Base-by-base conservation (phyloP, 768 basidiomycete species). In the Mycena belliarum region DNA sequence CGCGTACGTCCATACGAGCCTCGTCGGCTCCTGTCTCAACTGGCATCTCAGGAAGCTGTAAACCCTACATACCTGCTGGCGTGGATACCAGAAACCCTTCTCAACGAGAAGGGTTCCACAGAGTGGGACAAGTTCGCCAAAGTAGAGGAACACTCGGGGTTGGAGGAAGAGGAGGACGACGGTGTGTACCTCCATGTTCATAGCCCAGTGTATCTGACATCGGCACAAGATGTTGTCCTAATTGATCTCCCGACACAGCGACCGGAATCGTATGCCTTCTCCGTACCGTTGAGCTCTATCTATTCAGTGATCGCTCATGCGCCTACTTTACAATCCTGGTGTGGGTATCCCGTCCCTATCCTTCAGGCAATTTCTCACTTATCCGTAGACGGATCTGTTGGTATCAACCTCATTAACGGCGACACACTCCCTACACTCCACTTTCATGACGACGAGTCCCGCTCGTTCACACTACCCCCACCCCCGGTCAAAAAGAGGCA, bases 361-460 rank as follows among this genome's bases (percentile, higher is more conserved):
- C 26, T 51, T 41, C 59, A 66, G 59, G n/a, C n/a, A n/a, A n/a
- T n/a, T 66, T 68, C 57, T 57, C 42, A 8, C 49, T 53, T 26
- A 43, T 49, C 64, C 23, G 52, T 40, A 95, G 91, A 95, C 68
- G 95, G 95, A 6, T 89, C 90, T 20, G 82, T 95, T 60, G 91
- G 87, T 37, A 84, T 98, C 59, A 96, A 96, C 70, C 86, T 93
- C 55, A 91, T 88, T 62, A 91, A 86, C 63, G 89, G 90, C 28
- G 84, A 88, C 48, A 91, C 94, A 1, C 80, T 97, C 0, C 93
- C 95, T 0, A 93, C 91, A 0, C 82, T 99, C 3, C 86, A 95
- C 72, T 98, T 98, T 72, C 97, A 98, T 71, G 97, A 98, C 68
- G 95, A 98, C 65, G 95, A 98, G 71, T 95, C 94, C 0, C 83